phyloP scores from a whole-genome alignment of 352 stramenopile species.

The Globisporangium heterothallicum region DNA sequence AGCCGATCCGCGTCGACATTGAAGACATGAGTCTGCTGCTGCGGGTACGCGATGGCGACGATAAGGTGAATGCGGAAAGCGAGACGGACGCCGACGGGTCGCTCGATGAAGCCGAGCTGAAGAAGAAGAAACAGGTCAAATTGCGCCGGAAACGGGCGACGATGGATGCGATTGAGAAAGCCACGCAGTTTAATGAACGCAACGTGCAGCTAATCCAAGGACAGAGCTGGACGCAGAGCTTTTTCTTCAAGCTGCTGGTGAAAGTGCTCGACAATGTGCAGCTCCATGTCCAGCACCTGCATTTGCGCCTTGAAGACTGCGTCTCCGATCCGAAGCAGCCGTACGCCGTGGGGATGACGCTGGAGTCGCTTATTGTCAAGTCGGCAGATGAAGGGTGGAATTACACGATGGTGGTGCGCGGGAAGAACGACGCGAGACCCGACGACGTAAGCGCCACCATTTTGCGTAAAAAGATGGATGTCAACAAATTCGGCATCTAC shows the following conservation, averaged over 20 bases:
- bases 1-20: constrained; percentile 76
- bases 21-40: constrained; percentile 73
- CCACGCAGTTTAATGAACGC: constrained; percentile 54
- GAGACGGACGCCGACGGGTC: neutral
- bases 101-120: constrained; percentile 7
- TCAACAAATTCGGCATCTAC: constrained; percentile 79
- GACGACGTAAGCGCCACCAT: constrained; percentile 24
- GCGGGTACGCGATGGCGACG: constrained; percentile 30
- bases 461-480: constrained; percentile 76
- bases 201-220: constrained; percentile 17
- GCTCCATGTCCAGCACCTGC: constrained; percentile 69
- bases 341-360: constrained; percentile 65
- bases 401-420: constrained; percentile 71
- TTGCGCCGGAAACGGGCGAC: constrained; percentile 72
- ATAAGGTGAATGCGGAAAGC: constrained; percentile 10
- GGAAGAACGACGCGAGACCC: constrained; percentile 6
- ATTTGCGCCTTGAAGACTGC: constrained; percentile 64
- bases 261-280: constrained; percentile 86
- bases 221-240: constrained; percentile 62
- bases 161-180: constrained; percentile 73
- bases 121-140: constrained; percentile 27
- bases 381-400: constrained; percentile 77
- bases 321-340: constrained; percentile 37
- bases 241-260: constrained; percentile 72
- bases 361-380: constrained; percentile 79